Evolutionary conservation across 768 basidiomycete genomes (phyloP).

Genomic region (Lactarius sp.): DNA sequence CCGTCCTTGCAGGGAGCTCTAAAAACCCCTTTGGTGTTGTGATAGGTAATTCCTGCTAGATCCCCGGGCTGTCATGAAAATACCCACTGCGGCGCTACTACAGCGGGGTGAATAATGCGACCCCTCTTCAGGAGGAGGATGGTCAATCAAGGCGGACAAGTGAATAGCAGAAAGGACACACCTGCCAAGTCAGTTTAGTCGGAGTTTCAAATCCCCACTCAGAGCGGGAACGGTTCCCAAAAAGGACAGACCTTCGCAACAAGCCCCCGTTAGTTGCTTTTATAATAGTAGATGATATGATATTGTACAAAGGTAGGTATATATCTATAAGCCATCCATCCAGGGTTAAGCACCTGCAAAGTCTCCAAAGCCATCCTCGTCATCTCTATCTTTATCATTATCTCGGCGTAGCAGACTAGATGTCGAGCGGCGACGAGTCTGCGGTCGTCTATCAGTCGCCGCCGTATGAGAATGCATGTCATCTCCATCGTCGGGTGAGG

Average conservation of each 20-base stretch:
- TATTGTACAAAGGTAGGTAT: not conserved
- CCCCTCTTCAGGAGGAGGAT: not conserved
- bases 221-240: too few species aligned
- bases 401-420: conserved; percentile 8
- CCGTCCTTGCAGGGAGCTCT: not conserved
- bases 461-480: conserved; percentile 27
- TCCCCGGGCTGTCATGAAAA: not conserved
- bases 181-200: not conserved
- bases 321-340: not conserved
- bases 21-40: not conserved
- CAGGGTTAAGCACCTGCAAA: conserved; percentile 9
- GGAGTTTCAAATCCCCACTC: conserved; percentile 3
- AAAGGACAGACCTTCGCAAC: too few species aligned
- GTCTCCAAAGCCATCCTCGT: conserved; percentile 17
- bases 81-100: not conserved
- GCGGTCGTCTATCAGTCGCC: not conserved
- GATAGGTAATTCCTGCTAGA: not conserved
- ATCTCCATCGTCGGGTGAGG: conserved; percentile 33
- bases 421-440: conserved; percentile 22
- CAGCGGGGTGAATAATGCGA: not conserved
- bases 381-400: conserved; percentile 4
- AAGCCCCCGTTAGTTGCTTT: too few species aligned
- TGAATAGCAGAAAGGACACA: not conserved
- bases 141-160: too few species aligned
- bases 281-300: not conserved